phyloP scores from a whole-genome alignment of 2,329 filamentous ascomycete genomes.

The Hypoxylon sp. region DNA sequence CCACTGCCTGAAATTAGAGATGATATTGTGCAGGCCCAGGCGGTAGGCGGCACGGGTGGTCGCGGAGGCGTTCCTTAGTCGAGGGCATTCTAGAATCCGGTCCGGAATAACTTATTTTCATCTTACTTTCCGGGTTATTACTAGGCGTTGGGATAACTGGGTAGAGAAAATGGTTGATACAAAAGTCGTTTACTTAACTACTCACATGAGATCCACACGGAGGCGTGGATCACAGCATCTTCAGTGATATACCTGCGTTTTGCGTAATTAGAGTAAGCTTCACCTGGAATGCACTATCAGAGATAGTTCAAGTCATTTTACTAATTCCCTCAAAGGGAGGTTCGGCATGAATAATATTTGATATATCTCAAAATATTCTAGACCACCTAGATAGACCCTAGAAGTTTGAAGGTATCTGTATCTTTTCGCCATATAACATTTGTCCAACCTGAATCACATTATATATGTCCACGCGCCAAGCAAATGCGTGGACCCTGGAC shows the following conservation, averaged over 20 bases:
- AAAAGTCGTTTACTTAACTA: constrained; percentile 26
- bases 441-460: background rate
- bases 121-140: background rate
- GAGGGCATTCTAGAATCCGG: background rate
- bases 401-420: background rate
- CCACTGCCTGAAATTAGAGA: constrained; percentile 53
- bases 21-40: constrained; percentile 48
- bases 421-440: background rate
- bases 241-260: no score
- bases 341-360: background rate
- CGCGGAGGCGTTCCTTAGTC: constrained; percentile 48
- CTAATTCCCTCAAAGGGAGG: background rate
- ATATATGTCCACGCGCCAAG: background rate
- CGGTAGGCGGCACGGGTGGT: constrained; percentile 46
- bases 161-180: constrained; percentile 28
- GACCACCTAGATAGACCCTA: background rate
- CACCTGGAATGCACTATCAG: no score
- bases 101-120: background rate
- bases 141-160: constrained; percentile 24
- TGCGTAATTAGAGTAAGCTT: background rate
- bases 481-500: background rate
- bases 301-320: background rate
- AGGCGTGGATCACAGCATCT: background rate
- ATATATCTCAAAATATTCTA: background rate
- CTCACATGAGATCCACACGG: background rate